phyloP scores from a whole-genome alignment of 441 rosid species.

The Euphorbia corollata region DNA sequence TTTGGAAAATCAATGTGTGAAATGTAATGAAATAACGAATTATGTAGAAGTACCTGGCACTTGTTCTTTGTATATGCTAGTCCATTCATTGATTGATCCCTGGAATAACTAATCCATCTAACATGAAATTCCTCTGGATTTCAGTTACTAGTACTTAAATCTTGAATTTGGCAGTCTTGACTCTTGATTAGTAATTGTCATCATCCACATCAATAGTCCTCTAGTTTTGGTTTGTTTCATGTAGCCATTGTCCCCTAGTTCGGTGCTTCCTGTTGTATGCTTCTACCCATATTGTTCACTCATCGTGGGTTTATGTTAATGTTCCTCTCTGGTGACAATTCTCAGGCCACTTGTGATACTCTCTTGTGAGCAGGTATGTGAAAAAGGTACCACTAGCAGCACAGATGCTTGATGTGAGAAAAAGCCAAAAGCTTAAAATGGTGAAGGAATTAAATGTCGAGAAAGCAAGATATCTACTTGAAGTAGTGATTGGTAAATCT shows the following conservation, averaged over 20 bases:
- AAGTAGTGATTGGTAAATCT: slow-evolving; percentile 89
- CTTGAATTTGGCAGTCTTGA: slow-evolving; percentile 2
- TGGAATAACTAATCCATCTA: neutral
- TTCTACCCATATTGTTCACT: too few species aligned
- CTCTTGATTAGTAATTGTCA: neutral
- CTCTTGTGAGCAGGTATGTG: slow-evolving; percentile 53
- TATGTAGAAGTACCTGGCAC: too few species aligned
- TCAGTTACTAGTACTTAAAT: neutral
- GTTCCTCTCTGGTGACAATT: too few species aligned
- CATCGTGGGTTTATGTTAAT: too few species aligned
- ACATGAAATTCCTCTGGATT: neutral
- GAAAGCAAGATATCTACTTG: slow-evolving; percentile 66
- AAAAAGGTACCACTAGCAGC: slow-evolving; percentile 95
- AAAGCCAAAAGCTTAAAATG: slow-evolving; percentile 79
- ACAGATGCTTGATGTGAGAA: slow-evolving; percentile 72
- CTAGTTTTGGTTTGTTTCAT: too few species aligned
- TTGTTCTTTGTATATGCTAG: neutral
- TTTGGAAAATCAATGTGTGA: too few species aligned
- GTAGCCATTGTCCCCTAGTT: too few species aligned
- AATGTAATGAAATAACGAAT: too few species aligned
- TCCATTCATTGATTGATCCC: neutral
- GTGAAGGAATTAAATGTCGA: slow-evolving; percentile 65
- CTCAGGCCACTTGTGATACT: too few species aligned
- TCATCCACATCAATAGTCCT: too few species aligned
- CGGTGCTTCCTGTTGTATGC: too few species aligned